These are phyloP conservation scores for Tremella fuciformis DNA, from an alignment of 768 basidiomycete species.

Conservation along the genomic window DNA sequence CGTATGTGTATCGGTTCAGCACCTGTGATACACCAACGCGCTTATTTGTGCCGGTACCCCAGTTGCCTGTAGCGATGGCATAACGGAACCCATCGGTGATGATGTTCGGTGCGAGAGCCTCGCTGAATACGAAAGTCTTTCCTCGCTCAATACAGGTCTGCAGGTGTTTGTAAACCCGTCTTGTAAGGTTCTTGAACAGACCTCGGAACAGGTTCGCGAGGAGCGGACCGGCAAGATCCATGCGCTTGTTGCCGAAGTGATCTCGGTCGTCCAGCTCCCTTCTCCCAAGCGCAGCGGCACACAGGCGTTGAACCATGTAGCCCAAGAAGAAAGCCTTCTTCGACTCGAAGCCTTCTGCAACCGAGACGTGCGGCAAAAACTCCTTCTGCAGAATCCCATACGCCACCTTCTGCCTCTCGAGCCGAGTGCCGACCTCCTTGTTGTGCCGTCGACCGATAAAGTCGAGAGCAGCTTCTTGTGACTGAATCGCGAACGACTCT, in stretches of 20 bases:
- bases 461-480: constrained; percentile 76
- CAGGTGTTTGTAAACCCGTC: constrained; percentile 92
- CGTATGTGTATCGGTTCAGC: constrained; percentile 96
- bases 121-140: constrained; percentile 85
- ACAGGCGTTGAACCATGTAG: constrained; percentile 96
- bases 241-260: constrained; percentile 96
- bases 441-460: constrained; percentile 94
- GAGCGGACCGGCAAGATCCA: constrained; percentile 92
- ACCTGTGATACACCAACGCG: constrained; percentile 99
- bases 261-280: constrained; percentile 97
- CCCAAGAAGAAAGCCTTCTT: constrained; percentile 99
- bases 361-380: constrained; percentile 95
- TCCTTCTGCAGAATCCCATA: constrained; percentile 98
- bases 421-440: constrained; percentile 31
- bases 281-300: constrained; percentile 88
- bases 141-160: constrained; percentile 98
- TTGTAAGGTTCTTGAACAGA: constrained; percentile 93
- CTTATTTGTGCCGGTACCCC: constrained; percentile 98
- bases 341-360: constrained; percentile 90
- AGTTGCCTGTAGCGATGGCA: constrained; percentile 96
- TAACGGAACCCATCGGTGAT: constrained; percentile 98
- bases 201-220: constrained; percentile 96
- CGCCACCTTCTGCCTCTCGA: constrained; percentile 65
- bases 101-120: constrained; percentile 92
- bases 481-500: constrained; percentile 96